Evolutionary conservation across 164 flowering plant species (phyloP).

Genomic region (Buxus sempervirens): DNA sequence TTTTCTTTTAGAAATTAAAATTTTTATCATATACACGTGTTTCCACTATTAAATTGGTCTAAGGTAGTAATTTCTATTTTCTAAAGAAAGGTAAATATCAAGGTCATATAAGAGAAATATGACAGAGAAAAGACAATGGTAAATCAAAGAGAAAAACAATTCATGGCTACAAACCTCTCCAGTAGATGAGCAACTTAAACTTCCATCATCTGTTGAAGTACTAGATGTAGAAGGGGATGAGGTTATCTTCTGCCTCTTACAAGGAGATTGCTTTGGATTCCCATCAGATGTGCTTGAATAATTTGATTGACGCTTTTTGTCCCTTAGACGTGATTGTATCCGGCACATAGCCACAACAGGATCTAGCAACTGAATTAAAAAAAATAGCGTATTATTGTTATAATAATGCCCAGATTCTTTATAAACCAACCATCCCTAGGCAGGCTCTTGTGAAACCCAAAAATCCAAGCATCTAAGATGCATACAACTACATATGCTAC

Average conservation of each 20-base stretch:
- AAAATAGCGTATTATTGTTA: not conserved
- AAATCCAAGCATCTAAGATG: not conserved
- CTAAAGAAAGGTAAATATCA: not conserved
- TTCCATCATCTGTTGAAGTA: slow-evolving; percentile 11
- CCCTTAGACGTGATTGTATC: slow-evolving; percentile 25
- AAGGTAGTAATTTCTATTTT: no score
- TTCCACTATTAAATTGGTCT: not conserved
- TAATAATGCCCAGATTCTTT: not conserved
- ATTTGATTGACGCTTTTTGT: slow-evolving; percentile 18
- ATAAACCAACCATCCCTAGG: slow-evolving; percentile 1
- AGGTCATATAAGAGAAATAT: no score
- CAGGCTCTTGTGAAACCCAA: not conserved
- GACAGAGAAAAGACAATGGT: not conserved
- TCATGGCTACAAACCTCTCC: slow-evolving; percentile 22
- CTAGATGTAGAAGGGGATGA: slow-evolving; percentile 22
- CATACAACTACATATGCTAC: not conserved
- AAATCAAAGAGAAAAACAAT: not conserved
- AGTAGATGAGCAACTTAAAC: slow-evolving; percentile 15
- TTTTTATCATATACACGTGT: no score
- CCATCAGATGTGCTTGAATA: slow-evolving; percentile 15
- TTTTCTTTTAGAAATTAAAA: no score
- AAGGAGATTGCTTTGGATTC: slow-evolving; percentile 17
- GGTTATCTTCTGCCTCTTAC: slow-evolving; percentile 39
- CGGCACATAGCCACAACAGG: slow-evolving; percentile 34
- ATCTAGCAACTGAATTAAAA: slow-evolving; percentile 45